Percentiles rank a stretch among this genome's conserved stretches.
Conservation (phyloP, 805 yeast species). For the Wickerhamiella allomyrinae region DNA sequence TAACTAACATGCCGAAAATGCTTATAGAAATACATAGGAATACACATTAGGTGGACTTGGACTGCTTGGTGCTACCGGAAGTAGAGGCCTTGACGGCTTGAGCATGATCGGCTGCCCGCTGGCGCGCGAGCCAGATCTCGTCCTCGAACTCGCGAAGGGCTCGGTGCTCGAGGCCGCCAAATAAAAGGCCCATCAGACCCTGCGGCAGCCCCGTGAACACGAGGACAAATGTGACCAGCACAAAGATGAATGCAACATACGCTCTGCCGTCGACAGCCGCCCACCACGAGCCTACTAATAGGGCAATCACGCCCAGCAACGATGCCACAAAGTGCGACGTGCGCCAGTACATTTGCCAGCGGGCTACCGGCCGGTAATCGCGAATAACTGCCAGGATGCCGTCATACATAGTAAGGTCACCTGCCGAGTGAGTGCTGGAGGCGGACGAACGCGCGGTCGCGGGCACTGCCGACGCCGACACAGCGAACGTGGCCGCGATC, state of each 20-base stretch:
- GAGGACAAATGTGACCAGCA: constrained; percentile 39
- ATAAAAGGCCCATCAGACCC: constrained; percentile 64
- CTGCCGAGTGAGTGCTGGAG: background rate
- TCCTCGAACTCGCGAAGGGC: constrained; percentile 60
- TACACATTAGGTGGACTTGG: no score
- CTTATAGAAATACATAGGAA: background rate
- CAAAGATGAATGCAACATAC: constrained; percentile 57
- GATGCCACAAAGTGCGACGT: constrained; percentile 48
- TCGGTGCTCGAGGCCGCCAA: constrained; percentile 68
- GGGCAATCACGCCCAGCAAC: constrained; percentile 35
- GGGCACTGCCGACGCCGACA: background rate
- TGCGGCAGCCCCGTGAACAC: constrained; percentile 55
- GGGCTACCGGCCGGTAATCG: constrained; percentile 38
- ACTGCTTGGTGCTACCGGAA: no score
- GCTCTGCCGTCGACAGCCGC: constrained; percentile 36
- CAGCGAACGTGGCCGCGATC: constrained; percentile 20
- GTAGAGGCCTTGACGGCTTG: no score
- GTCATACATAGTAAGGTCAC: constrained; percentile 24
- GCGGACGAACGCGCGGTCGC: background rate
- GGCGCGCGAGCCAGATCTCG: constrained; percentile 37
- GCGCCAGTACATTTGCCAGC: constrained; percentile 53
- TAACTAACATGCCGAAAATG: no score
- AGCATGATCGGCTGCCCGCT: background rate
- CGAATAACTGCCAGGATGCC: constrained; percentile 36
- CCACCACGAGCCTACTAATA: constrained; percentile 44